These are phyloP conservation scores for Colletotrichum nymphaeae DNA, from an alignment of 2,329 filamentous ascomycete genomes.

Conservation along the genomic window DNA sequence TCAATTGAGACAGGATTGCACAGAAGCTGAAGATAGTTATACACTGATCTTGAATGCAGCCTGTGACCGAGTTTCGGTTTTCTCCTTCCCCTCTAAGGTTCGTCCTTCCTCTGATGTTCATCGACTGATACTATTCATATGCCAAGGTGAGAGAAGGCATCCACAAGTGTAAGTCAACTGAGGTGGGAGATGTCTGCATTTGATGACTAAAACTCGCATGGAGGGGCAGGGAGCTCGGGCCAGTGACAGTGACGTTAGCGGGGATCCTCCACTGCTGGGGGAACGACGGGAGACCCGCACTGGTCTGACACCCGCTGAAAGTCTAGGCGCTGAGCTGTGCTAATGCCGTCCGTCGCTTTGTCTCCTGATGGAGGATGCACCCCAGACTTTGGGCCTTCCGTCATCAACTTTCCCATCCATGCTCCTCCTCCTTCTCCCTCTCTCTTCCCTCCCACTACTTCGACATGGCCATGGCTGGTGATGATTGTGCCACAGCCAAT, in stretches of 20 bases:
- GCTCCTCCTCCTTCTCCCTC: background rate
- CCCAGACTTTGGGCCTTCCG: background rate
- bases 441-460: background rate
- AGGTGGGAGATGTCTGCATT: too few relatives aligned
- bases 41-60: too few relatives aligned
- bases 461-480: conserved; percentile 9
- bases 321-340: conserved; percentile 3
- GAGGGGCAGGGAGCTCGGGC: conserved; percentile 29
- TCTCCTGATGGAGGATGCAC: background rate
- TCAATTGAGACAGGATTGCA: too few relatives aligned
- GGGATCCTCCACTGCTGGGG: background rate
- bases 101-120: too few relatives aligned
- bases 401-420: background rate
- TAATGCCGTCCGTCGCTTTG: background rate
- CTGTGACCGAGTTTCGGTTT: too few relatives aligned
- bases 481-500: background rate
- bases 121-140: background rate
- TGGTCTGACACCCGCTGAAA: conserved; percentile 24
- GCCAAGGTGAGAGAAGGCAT: background rate
- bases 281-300: conserved; percentile 18
- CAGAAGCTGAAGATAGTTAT: too few relatives aligned
- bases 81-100: too few relatives aligned
- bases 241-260: conserved; percentile 24
- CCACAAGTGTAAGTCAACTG: background rate
- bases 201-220: background rate